phyloP scores from a whole-genome alignment of 1,284 basidiomycete genomes.

The Sanghuangporus weigelae region DNA sequence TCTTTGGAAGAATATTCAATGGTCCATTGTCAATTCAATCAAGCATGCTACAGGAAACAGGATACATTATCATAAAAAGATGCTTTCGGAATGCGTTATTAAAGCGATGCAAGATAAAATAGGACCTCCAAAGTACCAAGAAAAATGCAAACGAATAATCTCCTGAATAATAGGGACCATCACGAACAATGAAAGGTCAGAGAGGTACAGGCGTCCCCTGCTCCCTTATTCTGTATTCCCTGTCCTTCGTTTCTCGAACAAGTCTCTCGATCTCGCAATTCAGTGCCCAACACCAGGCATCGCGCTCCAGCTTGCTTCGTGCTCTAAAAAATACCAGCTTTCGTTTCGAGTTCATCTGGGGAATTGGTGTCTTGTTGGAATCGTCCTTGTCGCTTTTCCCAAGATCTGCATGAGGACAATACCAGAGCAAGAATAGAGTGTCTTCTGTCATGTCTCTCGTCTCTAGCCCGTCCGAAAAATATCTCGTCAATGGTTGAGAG shows the following conservation, averaged over 20 bases:
- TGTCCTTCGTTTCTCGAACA: constrained; percentile 46
- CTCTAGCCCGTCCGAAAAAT: constrained; percentile 76
- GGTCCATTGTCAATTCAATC: background rate
- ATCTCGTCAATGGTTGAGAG: constrained; percentile 47
- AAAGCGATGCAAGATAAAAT: background rate
- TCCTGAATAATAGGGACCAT: background rate
- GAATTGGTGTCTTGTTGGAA: constrained; percentile 30
- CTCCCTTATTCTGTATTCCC: constrained; percentile 55
- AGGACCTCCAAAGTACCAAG: background rate
- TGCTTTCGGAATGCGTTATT: background rate
- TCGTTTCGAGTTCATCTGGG: constrained; percentile 55
- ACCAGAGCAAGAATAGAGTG: constrained; percentile 68
- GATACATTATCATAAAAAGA: background rate
- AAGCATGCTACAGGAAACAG: background rate
- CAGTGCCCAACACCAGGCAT: constrained; percentile 85
- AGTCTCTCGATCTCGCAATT: constrained; percentile 80
- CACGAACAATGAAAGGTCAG: background rate
- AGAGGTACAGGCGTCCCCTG: constrained; percentile 33
- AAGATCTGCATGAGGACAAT: constrained; percentile 33
- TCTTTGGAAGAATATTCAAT: background rate
- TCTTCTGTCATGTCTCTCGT: constrained; percentile 74
- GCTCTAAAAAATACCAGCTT: constrained; percentile 67
- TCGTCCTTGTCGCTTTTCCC: constrained; percentile 15
- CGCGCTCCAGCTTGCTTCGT: constrained; percentile 74
- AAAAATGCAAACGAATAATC: background rate